Conservation (phyloP, 257 asterid genomes). For the Eustoma russellianum region DNA sequence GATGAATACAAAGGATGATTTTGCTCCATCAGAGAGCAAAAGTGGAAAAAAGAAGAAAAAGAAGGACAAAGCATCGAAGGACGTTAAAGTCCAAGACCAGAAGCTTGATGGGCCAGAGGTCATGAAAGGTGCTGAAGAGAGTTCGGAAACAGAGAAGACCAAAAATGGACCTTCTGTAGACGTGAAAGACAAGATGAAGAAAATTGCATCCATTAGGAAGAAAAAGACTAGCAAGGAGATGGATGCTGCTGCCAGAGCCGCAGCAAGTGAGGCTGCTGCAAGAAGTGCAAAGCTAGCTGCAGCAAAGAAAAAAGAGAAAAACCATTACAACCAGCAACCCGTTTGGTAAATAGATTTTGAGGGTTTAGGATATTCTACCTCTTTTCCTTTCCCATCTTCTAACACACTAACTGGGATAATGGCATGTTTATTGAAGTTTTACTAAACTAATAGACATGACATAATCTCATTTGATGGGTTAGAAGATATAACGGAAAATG, state of each 20-base stretch:
- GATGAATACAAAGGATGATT: slow-evolving; percentile 45
- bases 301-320: slow-evolving; percentile 95
- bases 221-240: slow-evolving; percentile 83
- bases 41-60: slow-evolving; percentile 86
- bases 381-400: too few relatives aligned
- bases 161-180: slow-evolving; percentile 49
- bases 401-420: too few relatives aligned
- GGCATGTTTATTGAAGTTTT: too few relatives aligned
- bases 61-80: slow-evolving; percentile 71
- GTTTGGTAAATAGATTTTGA: slow-evolving; percentile 32
- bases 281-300: slow-evolving; percentile 82
- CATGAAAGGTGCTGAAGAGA: slow-evolving; percentile 38
- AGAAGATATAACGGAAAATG: too few relatives aligned
- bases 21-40: slow-evolving; percentile 63
- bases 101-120: slow-evolving; percentile 31
- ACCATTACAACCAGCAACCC: slow-evolving; percentile 91
- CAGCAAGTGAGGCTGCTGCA: slow-evolving; percentile 88
- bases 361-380: too few relatives aligned
- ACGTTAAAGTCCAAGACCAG: slow-evolving; percentile 50
- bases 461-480: too few relatives aligned
- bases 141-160: slow-evolving; percentile 31
- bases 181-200: slow-evolving; percentile 71
- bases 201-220: slow-evolving; percentile 64
- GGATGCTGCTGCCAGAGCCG: slow-evolving; percentile 83
- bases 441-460: too few relatives aligned